Percentiles rank a stretch among this genome's conserved stretches.
Evolutionary conservation across 495 filamentous ascomycete genomes (phyloP).

Genomic region (Trichocladium antarcticum): DNA sequence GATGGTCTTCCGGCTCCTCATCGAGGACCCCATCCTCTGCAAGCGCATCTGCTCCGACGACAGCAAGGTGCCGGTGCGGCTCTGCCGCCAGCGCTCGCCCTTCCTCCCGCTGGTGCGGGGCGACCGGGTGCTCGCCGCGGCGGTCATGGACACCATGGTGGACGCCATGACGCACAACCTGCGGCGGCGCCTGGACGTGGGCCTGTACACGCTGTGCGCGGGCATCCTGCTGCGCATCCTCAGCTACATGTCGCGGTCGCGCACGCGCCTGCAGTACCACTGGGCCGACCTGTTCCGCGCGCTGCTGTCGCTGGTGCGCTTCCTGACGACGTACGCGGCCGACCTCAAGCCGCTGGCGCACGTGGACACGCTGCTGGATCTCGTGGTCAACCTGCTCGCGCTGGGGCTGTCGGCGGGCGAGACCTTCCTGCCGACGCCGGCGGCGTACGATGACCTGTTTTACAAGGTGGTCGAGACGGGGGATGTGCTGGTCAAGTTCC

Average conservation of each 20-base stretch:
- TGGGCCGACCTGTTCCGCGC: slow-evolving; percentile 94
- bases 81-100: slow-evolving; percentile 84
- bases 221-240: slow-evolving; percentile 70
- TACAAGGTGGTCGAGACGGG: slow-evolving; percentile 95
- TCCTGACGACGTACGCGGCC: slow-evolving; percentile 71
- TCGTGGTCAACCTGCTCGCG: slow-evolving; percentile 73
- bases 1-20: slow-evolving; percentile 69
- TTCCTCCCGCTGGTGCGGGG: slow-evolving; percentile 65
- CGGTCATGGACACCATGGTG: slow-evolving; percentile 72
- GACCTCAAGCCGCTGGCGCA: slow-evolving; percentile 56
- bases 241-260: slow-evolving; percentile 69
- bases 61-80: slow-evolving; percentile 58
- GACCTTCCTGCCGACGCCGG: slow-evolving; percentile 78
- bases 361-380: slow-evolving; percentile 50
- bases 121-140: slow-evolving; percentile 59
- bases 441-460: slow-evolving; percentile 90
- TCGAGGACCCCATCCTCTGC: slow-evolving; percentile 77
- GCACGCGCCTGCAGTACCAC: slow-evolving; percentile 72
- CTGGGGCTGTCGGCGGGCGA: slow-evolving; percentile 82
- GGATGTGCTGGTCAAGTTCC: slow-evolving; percentile 72
- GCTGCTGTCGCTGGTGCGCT: slow-evolving; percentile 79
- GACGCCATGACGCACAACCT: slow-evolving; percentile 94
- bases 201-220: slow-evolving; percentile 71
- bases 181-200: slow-evolving; percentile 68
- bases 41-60: slow-evolving; percentile 80